A percentile compares a stretch with the other conserved stretches of the same genome.
phyloP scores from a whole-genome alignment of 305 asterid species.

The Fraxinus velutina region DNA sequence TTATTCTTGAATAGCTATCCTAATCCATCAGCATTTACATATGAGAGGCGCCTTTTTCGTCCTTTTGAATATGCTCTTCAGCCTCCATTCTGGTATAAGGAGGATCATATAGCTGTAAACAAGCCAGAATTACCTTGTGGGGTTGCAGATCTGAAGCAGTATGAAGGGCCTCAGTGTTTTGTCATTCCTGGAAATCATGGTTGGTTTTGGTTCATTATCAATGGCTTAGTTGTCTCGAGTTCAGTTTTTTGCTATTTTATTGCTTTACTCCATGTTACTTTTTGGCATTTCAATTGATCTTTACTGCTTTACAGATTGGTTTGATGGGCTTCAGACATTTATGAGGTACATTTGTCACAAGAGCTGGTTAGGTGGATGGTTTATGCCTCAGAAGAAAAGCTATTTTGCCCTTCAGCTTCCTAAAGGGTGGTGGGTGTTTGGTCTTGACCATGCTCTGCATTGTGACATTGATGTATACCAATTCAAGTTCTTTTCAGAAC shows the following conservation, averaged over 20 bases:
- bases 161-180: conserved; percentile 94
- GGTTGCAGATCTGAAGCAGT: conserved; percentile 57
- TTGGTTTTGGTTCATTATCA: conserved; percentile 32
- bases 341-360: conserved; percentile 98
- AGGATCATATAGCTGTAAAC: conserved; percentile 75
- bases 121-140: conserved; percentile 91
- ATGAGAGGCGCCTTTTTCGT: conserved; percentile 85
- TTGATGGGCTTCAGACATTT: conserved; percentile 99
- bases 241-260: not conserved
- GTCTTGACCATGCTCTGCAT: conserved; percentile 95
- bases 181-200: conserved; percentile 99
- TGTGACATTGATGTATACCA: conserved; percentile 90
- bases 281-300: not conserved
- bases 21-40: conserved; percentile 86
- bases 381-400: conserved; percentile 99
- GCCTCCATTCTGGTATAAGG: conserved; percentile 86
- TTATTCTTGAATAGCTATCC: conserved; percentile 63
- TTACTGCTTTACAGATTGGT: conserved; percentile 73
- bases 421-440: conserved; percentile 98
- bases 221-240: conserved; percentile 2
- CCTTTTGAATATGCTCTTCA: conserved; percentile 98
- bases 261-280: not conserved
- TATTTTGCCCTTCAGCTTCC: conserved; percentile 98
- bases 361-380: conserved; percentile 99
- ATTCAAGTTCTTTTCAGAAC: conserved; percentile 87